Conservation (phyloP, 78 protist species). For the Dictyostelium capitatum region DNA sequence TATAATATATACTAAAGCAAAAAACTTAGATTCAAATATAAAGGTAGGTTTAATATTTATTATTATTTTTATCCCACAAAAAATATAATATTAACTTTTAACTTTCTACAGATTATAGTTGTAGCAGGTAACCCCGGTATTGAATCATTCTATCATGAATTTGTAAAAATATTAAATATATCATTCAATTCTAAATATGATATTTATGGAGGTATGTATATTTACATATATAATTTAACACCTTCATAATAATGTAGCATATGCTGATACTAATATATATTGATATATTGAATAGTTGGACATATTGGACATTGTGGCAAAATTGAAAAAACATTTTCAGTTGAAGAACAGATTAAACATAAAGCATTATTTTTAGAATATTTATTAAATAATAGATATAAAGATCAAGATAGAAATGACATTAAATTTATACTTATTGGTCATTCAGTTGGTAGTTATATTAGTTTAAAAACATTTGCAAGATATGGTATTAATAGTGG, state of each 20-base stretch:
- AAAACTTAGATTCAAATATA: too few relatives aligned
- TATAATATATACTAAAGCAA: background rate
- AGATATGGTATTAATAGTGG: background rate
- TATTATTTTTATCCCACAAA: too few relatives aligned
- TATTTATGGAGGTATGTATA: slow-evolving; percentile 31
- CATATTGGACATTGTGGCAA: slow-evolving; percentile 80
- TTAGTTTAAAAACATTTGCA: slow-evolving; percentile 35
- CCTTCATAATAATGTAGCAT: too few relatives aligned
- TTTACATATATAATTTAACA: too few relatives aligned
- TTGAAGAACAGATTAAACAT: slow-evolving; percentile 78
- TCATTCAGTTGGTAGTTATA: slow-evolving; percentile 77
- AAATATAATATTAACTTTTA: too few relatives aligned
- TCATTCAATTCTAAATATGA: background rate
- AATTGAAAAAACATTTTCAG: slow-evolving; percentile 46
- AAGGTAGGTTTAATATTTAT: too few relatives aligned
- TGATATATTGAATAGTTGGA: slow-evolving; percentile 21
- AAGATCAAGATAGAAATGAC: background rate
- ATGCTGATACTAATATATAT: too few relatives aligned
- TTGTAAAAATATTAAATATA: slow-evolving; percentile 34
- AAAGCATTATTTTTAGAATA: slow-evolving; percentile 51
- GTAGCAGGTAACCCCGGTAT: slow-evolving; percentile 83
- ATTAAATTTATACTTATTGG: slow-evolving; percentile 57
- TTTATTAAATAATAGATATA: background rate
- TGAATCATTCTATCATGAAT: slow-evolving; percentile 47
- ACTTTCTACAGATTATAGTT: slow-evolving; percentile 1